Conservation (phyloP, 2,329 filamentous ascomycete genomes). For the Ophiostoma angusticollis region DNA sequence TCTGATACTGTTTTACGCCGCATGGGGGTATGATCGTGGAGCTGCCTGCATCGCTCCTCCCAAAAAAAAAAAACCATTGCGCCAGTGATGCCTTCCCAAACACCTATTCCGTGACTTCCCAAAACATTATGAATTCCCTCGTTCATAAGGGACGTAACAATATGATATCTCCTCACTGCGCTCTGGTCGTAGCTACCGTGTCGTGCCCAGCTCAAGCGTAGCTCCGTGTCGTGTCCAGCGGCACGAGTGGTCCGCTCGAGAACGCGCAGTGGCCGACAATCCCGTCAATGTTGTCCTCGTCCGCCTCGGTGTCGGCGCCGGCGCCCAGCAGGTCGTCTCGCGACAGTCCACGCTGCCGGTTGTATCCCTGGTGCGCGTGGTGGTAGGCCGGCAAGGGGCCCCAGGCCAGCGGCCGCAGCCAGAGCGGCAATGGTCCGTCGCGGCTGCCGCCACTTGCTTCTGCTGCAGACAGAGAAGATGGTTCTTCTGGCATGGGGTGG, state of each 20-base stretch:
- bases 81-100: too few species aligned
- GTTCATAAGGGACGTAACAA: too few species aligned
- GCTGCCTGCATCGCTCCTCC: too few species aligned
- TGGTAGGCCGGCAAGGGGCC: slow-evolving; percentile 26
- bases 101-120: too few species aligned
- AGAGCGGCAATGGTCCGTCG: slow-evolving; percentile 17
- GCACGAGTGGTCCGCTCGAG: slow-evolving; percentile 23
- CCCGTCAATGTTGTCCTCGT: slow-evolving; percentile 3
- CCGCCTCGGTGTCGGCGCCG: background rate
- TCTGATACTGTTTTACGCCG: too few species aligned
- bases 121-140: too few species aligned
- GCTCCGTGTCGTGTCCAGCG: slow-evolving; percentile 23
- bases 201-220: slow-evolving; percentile 22
- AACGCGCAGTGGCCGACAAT: slow-evolving; percentile 32
- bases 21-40: too few species aligned
- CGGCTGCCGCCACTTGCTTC: slow-evolving; percentile 15
- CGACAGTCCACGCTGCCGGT: slow-evolving; percentile 16
- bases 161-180: background rate
- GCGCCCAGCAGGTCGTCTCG: slow-evolving; percentile 17
- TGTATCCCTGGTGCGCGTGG: slow-evolving; percentile 18
- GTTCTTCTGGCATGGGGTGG: slow-evolving; percentile 25
- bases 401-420: slow-evolving; percentile 28
- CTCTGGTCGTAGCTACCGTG: background rate
- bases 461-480: too few species aligned
- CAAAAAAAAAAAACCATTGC: too few species aligned